These are phyloP conservation scores for Botrytis aclada DNA, from an alignment of 2,329 filamentous ascomycete genomes.

Conservation along the genomic window DNA sequence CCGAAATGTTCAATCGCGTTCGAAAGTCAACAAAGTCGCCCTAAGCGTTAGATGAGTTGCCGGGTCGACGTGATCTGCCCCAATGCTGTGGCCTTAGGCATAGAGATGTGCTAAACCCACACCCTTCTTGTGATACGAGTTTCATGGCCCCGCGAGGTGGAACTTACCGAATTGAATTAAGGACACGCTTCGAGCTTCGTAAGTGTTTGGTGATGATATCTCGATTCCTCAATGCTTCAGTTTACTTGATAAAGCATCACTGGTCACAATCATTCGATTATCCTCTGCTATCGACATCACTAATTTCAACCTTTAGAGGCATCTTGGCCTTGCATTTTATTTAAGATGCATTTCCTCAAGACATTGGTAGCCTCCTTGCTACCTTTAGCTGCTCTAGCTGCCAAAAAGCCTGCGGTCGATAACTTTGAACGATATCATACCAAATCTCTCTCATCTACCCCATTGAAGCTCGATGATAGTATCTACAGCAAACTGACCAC, in stretches of 20 bases:
- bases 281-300: background rate
- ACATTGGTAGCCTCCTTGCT: conserved; percentile 62
- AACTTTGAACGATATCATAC: conserved; percentile 69
- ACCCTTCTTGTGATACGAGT: background rate
- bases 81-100: background rate
- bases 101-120: accelerated
- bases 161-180: conserved; percentile 19
- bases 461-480: conserved; percentile 75
- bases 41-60: conserved; percentile 3
- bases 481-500: conserved; percentile 73
- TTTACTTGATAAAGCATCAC: background rate
- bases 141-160: conserved; percentile 8
- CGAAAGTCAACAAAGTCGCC: conserved; percentile 15
- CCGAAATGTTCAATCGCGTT: conserved; percentile 1
- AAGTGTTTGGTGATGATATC: conserved; percentile 12
- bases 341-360: conserved; percentile 66
- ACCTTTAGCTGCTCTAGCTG: conserved; percentile 56
- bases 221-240: conserved; percentile 10
- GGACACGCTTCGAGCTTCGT: conserved; percentile 21
- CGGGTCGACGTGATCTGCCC: background rate
- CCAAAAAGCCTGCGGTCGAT: conserved; percentile 59
- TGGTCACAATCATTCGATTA: conserved; percentile 1
- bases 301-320: conserved; percentile 4
- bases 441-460: conserved; percentile 61
- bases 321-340: conserved; percentile 21